Evolutionary conservation across 352 stramenopile species (phyloP), one percentile per base, ranked within the genome.

Genomic region (Globisporangium uncinulatum): DNA sequence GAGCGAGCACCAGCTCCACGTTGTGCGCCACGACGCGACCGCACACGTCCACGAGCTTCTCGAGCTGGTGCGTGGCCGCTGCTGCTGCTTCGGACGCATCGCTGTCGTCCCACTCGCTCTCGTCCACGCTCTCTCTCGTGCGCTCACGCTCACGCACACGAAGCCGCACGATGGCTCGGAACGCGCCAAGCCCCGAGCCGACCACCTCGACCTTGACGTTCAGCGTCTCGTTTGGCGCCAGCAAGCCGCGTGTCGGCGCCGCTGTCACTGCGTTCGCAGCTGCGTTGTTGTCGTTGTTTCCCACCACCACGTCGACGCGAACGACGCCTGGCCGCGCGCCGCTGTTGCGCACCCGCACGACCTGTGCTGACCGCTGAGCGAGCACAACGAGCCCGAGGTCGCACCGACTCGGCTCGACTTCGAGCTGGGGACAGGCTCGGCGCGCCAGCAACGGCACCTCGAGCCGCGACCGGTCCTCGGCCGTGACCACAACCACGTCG

Each of bases 1-100:
- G 24, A 4, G 68, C 63, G 6, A 80, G 66, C 7, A 97, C 60
- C 5, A 97, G 51, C 60, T 97, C 87, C 0, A 97, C 73, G 7
- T 67, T 92, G 58, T 97, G 92, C 51, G 94, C 78, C 4, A 97
- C 80, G 15, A 97, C 65, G 15, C 44, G 79, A 1, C 83, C 88
- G 11, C 62, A 74, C 3, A 97, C 67, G 44, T 97, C 91, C 7
- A 98, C 54, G 9, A 95, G 62, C 53, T 83, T 87, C 52, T 92
- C 76, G 6, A 63, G 59, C 8, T 63, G 51, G 32, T 65, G 76
- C 21, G 14, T 20, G 14, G 37, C 48, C 24, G 6, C 14, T 50
- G 6, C 15, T 52, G n/a, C 17, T 31, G 29, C 15, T 14, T 15
- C 31, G 49, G 19, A 15, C 9, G 32, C 4, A 13, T 9, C 13